Evolutionary conservation across 805 yeast genomes (phyloP).

Genomic region (Sporopachydermia quercuum): DNA sequence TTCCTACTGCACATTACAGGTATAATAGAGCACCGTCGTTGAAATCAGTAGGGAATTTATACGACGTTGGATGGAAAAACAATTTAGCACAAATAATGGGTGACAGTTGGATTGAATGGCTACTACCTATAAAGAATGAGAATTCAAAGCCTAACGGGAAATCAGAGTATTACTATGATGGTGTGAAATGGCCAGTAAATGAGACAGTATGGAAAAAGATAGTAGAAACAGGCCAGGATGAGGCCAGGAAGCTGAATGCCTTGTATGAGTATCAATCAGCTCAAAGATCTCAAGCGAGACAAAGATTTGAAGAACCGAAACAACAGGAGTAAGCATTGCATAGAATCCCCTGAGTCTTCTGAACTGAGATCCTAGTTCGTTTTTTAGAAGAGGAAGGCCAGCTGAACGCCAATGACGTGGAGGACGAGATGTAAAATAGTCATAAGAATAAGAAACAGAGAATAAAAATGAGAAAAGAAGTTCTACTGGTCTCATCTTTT

Average conservation of each 20-base stretch:
- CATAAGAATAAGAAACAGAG: background rate
- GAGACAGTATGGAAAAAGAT: slow-evolving; percentile 14
- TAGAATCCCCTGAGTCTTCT: no score
- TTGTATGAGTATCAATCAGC: background rate
- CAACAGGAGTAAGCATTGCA: no score
- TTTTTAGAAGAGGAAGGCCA: no score
- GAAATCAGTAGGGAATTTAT: slow-evolving; percentile 45
- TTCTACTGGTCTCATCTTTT: no score
- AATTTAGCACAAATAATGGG: slow-evolving; percentile 79
- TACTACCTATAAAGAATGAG: slow-evolving; percentile 36
- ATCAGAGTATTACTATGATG: slow-evolving; percentile 19
- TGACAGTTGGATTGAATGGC: slow-evolving; percentile 44
- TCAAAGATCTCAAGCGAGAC: no score
- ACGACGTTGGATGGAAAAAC: slow-evolving; percentile 46
- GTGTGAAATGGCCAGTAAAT: slow-evolving; percentile 19
- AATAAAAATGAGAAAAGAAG: no score
- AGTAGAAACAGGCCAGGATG: background rate
- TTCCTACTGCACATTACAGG: slow-evolving; percentile 20
- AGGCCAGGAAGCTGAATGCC: background rate
- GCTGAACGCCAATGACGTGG: background rate
- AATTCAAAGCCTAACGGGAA: slow-evolving; percentile 22
- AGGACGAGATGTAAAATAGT: background rate
- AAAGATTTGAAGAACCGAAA: no score
- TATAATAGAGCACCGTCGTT: slow-evolving; percentile 29
- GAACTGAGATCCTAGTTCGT: no score